These are phyloP conservation scores for Nevesoporus exiguus DNA, from an alignment of 768 basidiomycete genomes.

Conservation along the genomic window DNA sequence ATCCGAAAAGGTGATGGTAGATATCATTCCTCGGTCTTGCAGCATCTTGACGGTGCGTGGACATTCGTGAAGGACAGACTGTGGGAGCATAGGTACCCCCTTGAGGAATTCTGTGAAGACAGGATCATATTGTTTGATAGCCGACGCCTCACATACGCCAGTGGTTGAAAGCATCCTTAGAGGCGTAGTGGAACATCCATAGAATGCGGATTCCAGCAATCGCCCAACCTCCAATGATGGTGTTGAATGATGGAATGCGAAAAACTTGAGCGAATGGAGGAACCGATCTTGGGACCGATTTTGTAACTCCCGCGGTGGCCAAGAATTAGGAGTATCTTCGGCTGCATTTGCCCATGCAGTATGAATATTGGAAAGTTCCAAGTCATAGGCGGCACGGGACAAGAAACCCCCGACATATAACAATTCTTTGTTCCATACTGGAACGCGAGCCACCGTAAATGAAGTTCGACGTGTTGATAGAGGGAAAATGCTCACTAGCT, in stretches of 20 bases:
- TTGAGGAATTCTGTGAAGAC: slow-evolving; percentile 30
- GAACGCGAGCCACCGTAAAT: neutral
- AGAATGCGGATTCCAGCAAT: neutral
- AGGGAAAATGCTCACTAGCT: slow-evolving; percentile 46
- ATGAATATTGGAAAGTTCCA: slow-evolving; percentile 59
- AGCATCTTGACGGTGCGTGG: slow-evolving; percentile 65
- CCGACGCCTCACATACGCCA: neutral
- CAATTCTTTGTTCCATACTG: slow-evolving; percentile 89
- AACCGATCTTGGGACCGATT: neutral
- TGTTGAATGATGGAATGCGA: neutral
- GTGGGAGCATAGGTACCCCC: slow-evolving; percentile 5
- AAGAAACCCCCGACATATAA: slow-evolving; percentile 81
- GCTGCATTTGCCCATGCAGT: neutral
- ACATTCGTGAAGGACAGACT: slow-evolving; percentile 57
- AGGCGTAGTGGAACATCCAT: neutral
- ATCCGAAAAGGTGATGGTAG: slow-evolving; percentile 45
- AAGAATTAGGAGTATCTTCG: neutral
- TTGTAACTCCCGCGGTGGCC: neutral
- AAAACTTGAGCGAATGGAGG: neutral
- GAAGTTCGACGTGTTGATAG: neutral
- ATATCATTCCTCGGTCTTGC: slow-evolving; percentile 60
- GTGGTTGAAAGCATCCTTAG: neutral
- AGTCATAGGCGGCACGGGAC: slow-evolving; percentile 76
- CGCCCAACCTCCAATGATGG: neutral
- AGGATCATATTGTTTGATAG: neutral